phyloP scores from a whole-genome alignment of 2,329 filamentous ascomycete species.

The Hypoxylon sp. region DNA sequence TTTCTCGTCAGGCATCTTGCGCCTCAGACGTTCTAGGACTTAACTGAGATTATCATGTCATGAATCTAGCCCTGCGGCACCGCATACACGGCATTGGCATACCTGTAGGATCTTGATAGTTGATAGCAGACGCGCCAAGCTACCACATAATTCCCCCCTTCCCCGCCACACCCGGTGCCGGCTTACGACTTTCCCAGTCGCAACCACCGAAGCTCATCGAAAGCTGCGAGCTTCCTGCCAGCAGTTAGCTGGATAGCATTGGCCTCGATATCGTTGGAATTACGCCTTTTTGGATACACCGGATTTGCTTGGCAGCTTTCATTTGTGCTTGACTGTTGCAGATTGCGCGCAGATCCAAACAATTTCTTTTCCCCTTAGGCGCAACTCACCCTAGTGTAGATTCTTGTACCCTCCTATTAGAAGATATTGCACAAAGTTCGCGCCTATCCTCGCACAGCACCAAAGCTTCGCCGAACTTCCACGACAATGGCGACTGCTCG shows the following conservation, averaged over 20 bases:
- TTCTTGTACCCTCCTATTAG: conserved; percentile 1
- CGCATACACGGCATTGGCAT: conserved; percentile 13
- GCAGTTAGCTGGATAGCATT: conserved; percentile 3
- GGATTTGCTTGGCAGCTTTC: conserved; percentile 12
- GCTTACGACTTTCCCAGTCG: conserved; percentile 43
- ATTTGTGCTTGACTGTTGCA: conserved; percentile 11
- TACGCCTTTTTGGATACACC: background rate
- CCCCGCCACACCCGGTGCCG: conserved; percentile 43
- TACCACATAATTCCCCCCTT: conserved; percentile 38
- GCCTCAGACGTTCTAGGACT: conserved; percentile 7
- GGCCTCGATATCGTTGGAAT: conserved; percentile 2
- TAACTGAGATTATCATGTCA: conserved; percentile 12
- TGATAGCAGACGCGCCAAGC: conserved; percentile 43
- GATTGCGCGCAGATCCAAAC: conserved; percentile 25
- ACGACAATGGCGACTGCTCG: conserved; percentile 56
- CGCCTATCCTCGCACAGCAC: conserved; percentile 6
- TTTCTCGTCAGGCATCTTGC: conserved; percentile 6
- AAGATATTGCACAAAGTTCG: conserved; percentile 12
- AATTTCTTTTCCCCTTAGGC: conserved; percentile 15
- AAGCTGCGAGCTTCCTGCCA: conserved; percentile 20
- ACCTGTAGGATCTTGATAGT: conserved; percentile 20
- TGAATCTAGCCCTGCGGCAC: conserved; percentile 19
- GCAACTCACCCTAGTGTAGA: conserved; percentile 14
- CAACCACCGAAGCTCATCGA: conserved; percentile 36
- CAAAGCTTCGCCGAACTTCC: background rate